Evolutionary conservation across 495 filamentous ascomycete species (phyloP).

Genomic region (Tuber calosporum): DNA sequence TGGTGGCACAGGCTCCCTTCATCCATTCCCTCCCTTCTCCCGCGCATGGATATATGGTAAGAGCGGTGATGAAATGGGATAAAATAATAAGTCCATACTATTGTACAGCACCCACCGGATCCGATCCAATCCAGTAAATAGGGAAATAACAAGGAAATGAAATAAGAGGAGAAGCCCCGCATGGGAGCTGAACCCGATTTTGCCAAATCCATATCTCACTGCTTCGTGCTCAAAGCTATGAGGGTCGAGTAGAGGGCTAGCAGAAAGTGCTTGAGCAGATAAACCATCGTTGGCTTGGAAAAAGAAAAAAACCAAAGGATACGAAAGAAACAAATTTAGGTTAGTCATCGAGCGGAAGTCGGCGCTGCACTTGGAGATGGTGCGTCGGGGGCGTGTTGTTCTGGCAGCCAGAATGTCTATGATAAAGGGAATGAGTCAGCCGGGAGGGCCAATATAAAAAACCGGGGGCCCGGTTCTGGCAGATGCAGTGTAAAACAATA

Average conservation of each 20-base stretch:
- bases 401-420: slow-evolving; percentile 72
- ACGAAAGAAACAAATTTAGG: not conserved
- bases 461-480: not conserved
- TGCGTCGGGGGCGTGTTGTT: slow-evolving; percentile 50
- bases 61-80: not conserved
- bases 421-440: slow-evolving; percentile 2
- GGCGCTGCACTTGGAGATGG: slow-evolving; percentile 27
- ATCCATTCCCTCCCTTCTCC: not conserved
- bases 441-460: not conserved
- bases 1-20: not conserved
- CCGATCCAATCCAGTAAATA: not conserved
- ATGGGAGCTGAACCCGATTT: not conserved
- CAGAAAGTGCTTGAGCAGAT: not conserved
- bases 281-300: not conserved
- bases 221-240: not conserved
- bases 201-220: not conserved
- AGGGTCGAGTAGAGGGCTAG: not conserved
- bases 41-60: not conserved
- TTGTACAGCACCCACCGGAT: not conserved
- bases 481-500: not conserved
- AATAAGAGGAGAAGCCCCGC: not conserved
- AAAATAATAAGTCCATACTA: not conserved
- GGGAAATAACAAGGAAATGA: not conserved
- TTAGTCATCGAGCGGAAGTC: slow-evolving; percentile 10
- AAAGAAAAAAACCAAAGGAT: slow-evolving; percentile 1